A percentile compares a stretch with the other conserved stretches of the same genome.
These are phyloP conservation scores for Penicillium griseofulvum DNA, from an alignment of 2,329 filamentous ascomycete genomes.

Conservation along the genomic window DNA sequence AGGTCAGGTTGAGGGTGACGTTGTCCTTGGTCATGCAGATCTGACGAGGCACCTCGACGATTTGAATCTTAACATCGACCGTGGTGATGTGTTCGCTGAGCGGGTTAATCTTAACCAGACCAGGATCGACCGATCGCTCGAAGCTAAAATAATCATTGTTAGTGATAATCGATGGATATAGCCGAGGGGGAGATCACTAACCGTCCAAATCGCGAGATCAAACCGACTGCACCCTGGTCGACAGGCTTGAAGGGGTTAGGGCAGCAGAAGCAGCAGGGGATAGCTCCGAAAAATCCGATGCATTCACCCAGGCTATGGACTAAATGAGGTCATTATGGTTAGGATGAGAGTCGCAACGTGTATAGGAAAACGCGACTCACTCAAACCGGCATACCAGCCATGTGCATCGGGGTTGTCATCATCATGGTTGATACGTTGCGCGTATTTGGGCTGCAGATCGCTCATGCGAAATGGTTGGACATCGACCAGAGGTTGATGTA, in stretches of 20 bases:
- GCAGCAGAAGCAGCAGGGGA: slow-evolving; percentile 88
- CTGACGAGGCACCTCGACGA: slow-evolving; percentile 91
- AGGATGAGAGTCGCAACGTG: background rate
- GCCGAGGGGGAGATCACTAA: slow-evolving; percentile 18
- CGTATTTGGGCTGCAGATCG: slow-evolving; percentile 82
- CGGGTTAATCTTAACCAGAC: slow-evolving; percentile 95
- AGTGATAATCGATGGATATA: background rate
- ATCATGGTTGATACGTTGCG: slow-evolving; percentile 59
- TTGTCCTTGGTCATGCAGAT: slow-evolving; percentile 99
- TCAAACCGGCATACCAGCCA: slow-evolving; percentile 89
- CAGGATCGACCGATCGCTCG: slow-evolving; percentile 92
- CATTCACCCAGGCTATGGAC: slow-evolving; percentile 71
- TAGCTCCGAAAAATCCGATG: slow-evolving; percentile 76
- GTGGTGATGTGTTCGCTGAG: slow-evolving; percentile 85
- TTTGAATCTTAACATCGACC: slow-evolving; percentile 99
- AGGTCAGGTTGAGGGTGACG: slow-evolving; percentile 87
- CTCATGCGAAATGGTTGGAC: slow-evolving; percentile 79
- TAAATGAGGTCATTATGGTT: slow-evolving; percentile 25
- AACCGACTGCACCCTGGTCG: slow-evolving; percentile 85
- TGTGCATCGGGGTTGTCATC: slow-evolving; percentile 67
- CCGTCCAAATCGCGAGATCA: slow-evolving; percentile 90
- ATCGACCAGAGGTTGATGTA: slow-evolving; percentile 54
- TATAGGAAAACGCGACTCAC: slow-evolving; percentile 48
- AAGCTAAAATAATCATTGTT: slow-evolving; percentile 50
- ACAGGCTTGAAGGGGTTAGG: slow-evolving; percentile 96